Percentiles rank a stretch among this genome's conserved stretches.
Conservation (phyloP, 2,329 filamentous ascomycete genomes). For the Cladosporium sp. region DNA sequence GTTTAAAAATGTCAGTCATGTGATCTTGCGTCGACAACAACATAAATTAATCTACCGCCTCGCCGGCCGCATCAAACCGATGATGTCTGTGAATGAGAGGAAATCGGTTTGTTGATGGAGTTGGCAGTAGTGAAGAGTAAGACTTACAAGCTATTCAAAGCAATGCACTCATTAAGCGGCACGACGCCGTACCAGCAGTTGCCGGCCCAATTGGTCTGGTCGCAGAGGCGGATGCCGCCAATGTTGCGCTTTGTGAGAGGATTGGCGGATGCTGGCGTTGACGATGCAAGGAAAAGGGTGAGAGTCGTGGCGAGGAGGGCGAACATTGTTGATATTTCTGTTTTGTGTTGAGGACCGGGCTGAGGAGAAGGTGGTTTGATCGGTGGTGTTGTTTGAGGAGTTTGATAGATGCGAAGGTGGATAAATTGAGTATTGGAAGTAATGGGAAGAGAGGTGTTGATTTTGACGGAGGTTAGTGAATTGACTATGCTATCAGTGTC, state of each 20-base stretch:
- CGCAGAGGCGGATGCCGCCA: constrained; percentile 36
- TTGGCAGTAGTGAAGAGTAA: no score
- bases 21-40: no score
- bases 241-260: constrained; percentile 23
- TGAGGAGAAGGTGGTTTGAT: background rate
- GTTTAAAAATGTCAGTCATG: background rate
- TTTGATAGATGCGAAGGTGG: background rate
- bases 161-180: constrained; percentile 30
- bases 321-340: background rate
- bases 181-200: constrained; percentile 26
- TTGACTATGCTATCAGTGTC: background rate
- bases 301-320: background rate
- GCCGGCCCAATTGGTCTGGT: constrained; percentile 30
- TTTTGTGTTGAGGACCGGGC: background rate
- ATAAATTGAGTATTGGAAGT: background rate
- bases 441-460: background rate
- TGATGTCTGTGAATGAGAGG: no score
- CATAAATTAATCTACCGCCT: no score
- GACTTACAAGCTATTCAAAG: constrained; percentile 32
- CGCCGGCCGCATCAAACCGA: no score
- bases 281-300: background rate
- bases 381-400: background rate
- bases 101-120: no score
- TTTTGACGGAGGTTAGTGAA: background rate
- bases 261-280: background rate